These are phyloP conservation scores for Phytophthora tentaculata DNA, from an alignment of 352 stramenopile genomes.

Conservation along the genomic window DNA sequence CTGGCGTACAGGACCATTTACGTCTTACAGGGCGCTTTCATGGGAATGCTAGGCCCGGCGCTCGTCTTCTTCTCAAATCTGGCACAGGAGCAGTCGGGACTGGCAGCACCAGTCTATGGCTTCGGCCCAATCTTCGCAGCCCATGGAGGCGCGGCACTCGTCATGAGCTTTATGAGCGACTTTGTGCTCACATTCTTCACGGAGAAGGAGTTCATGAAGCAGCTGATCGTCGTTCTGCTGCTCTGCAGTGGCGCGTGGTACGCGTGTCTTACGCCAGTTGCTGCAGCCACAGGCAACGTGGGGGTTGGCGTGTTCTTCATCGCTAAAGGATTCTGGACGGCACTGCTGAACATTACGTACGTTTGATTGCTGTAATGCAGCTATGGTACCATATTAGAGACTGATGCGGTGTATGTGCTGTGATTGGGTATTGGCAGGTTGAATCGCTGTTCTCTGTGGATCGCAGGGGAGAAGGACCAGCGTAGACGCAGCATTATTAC, in stretches of 20 bases:
- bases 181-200: slow-evolving; percentile 71
- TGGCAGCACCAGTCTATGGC: slow-evolving; percentile 61
- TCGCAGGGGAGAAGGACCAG: slow-evolving; percentile 72
- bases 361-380: slow-evolving; percentile 6
- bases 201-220: slow-evolving; percentile 77
- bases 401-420: slow-evolving; percentile 4
- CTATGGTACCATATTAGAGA: not conserved
- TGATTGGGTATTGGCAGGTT: slow-evolving; percentile 37
- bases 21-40: slow-evolving; percentile 68
- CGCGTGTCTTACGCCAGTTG: slow-evolving; percentile 62
- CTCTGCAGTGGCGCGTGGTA: slow-evolving; percentile 71
- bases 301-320: slow-evolving; percentile 78
- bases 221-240: slow-evolving; percentile 65
- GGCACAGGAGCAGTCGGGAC: slow-evolving; percentile 39
- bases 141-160: slow-evolving; percentile 67
- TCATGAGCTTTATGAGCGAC: slow-evolving; percentile 85
- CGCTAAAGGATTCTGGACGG: slow-evolving; percentile 75
- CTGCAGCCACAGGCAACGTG: slow-evolving; percentile 65
- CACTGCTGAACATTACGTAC: slow-evolving; percentile 82
- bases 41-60: slow-evolving; percentile 66
- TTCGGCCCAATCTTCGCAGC: slow-evolving; percentile 81
- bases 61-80: slow-evolving; percentile 75
- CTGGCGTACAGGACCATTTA: slow-evolving; percentile 75
- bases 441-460: slow-evolving; percentile 74
- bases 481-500: slow-evolving; percentile 75